Conservation (phyloP, 75 land plant genomes). For the Azolla pinnata region DNA sequence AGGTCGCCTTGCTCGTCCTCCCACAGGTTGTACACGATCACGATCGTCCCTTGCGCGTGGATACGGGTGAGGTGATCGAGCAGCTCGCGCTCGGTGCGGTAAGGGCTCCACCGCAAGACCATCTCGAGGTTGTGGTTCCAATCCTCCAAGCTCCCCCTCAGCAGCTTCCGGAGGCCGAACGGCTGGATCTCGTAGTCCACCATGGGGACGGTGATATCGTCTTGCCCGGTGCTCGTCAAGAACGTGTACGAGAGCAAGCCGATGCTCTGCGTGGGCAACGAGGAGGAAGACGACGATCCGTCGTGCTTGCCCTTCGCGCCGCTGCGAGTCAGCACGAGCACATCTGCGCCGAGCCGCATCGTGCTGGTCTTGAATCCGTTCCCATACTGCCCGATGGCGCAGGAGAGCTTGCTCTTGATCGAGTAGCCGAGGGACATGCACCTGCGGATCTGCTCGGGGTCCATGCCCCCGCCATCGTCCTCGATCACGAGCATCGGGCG, state of each 20-base stretch:
- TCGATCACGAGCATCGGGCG: conserved; percentile 69
- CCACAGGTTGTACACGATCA: conserved; percentile 73
- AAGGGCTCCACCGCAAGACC: conserved; percentile 62
- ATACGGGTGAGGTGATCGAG: conserved; percentile 42
- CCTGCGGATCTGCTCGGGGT: conserved; percentile 68
- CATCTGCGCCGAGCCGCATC: conserved; percentile 99
- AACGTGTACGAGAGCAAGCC: conserved; percentile 86
- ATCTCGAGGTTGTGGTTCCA: conserved; percentile 52
- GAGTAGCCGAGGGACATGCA: conserved; percentile 97
- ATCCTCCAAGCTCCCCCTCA: conserved; percentile 39
- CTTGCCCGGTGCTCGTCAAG: conserved; percentile 62
- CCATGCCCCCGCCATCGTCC: conserved; percentile 99
- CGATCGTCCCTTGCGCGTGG: conserved; percentile 51
- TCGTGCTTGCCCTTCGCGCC: conserved; percentile 39
- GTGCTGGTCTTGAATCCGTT: conserved; percentile 98
- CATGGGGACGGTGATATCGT: conserved; percentile 92
- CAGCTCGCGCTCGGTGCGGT: conserved; percentile 42
- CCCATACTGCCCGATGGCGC: conserved; percentile 95
- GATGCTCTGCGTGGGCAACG: conserved; percentile 54
- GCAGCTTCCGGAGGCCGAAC: conserved; percentile 25
- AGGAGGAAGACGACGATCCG: too few relatives aligned
- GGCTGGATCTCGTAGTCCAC: conserved; percentile 56
- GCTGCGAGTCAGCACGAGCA: conserved; percentile 68
- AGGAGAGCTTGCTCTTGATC: conserved; percentile 64
- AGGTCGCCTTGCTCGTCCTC: conserved; percentile 55